Evolutionary conservation across 2,329 filamentous ascomycete genomes (phyloP).

Genomic region (Diatrype stigma): DNA sequence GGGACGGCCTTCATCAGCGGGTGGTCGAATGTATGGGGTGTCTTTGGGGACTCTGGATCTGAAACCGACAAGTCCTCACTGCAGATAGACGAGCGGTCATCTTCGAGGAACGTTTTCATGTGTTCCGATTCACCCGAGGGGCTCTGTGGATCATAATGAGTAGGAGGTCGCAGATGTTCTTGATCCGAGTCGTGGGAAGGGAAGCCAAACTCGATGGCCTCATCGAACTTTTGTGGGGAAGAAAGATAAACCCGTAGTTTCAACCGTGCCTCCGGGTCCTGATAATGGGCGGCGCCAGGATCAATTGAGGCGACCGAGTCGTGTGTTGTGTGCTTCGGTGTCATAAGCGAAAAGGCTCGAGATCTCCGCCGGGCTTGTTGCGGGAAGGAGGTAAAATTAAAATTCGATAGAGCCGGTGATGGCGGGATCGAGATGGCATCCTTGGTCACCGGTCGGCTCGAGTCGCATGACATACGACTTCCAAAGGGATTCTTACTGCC

Average conservation of each 20-base stretch:
- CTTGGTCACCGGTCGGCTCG: constrained; percentile 43
- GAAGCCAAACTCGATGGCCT: constrained; percentile 91
- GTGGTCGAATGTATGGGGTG: constrained; percentile 46
- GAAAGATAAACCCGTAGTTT: constrained; percentile 83
- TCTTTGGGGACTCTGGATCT: constrained; percentile 58
- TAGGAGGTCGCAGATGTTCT: constrained; percentile 18
- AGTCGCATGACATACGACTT: constrained; percentile 44
- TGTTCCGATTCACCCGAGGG: constrained; percentile 40
- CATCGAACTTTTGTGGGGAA: constrained; percentile 91
- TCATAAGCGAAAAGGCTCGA: constrained; percentile 51
- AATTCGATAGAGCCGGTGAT: constrained; percentile 21
- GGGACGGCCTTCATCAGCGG: constrained; percentile 26
- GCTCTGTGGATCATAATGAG: constrained; percentile 18
- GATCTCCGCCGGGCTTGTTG: constrained; percentile 47
- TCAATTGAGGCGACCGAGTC: constrained; percentile 56
- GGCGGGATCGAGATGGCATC: constrained; percentile 32
- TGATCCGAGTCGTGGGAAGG: constrained; percentile 51
- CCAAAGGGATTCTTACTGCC: constrained; percentile 61
- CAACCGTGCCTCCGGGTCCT: constrained; percentile 80
- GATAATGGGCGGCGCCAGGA: constrained; percentile 74
- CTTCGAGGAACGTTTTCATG: constrained; percentile 36
- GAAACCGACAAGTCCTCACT: constrained; percentile 52
- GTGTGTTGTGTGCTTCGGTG: constrained; percentile 40
- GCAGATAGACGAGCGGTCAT: constrained; percentile 53
- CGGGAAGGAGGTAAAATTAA: constrained; percentile 20